phyloP scores from a whole-genome alignment of 768 basidiomycete genomes.

The Leccinum ochraceum region DNA sequence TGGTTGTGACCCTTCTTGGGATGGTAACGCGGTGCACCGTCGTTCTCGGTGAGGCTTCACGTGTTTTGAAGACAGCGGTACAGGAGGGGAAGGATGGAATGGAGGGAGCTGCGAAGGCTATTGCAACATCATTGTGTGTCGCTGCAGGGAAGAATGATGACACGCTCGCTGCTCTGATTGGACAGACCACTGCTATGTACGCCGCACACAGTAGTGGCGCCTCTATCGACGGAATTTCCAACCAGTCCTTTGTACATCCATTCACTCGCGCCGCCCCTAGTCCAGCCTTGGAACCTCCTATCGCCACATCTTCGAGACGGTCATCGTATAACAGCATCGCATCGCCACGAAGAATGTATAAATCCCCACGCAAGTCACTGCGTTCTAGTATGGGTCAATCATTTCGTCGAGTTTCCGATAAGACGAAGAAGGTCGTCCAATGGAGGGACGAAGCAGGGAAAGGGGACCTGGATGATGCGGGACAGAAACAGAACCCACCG shows the following conservation, averaged over 20 bases:
- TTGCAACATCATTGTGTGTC: conserved; percentile 51
- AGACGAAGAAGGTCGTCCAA: conserved; percentile 77
- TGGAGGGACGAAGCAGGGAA: conserved; percentile 89
- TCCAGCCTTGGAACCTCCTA: conserved; percentile 49
- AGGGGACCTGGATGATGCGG: conserved; percentile 72
- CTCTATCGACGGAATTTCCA: conserved; percentile 50
- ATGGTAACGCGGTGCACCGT: conserved; percentile 80
- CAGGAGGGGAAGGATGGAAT: conserved; percentile 38
- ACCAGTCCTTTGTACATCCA: conserved; percentile 42
- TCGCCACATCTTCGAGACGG: conserved; percentile 42
- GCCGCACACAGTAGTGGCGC: conserved; percentile 36
- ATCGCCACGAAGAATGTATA: conserved; percentile 52
- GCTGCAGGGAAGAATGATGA: conserved; percentile 71
- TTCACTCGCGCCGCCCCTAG: conserved; percentile 49
- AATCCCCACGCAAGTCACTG: conserved; percentile 71
- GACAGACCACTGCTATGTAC: conserved; percentile 66
- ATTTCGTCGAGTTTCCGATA: conserved; percentile 64
- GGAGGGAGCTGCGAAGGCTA: conserved; percentile 44
- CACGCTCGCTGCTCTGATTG: conserved; percentile 64
- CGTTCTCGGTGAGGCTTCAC: conserved; percentile 60
- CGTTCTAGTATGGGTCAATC: conserved; percentile 65
- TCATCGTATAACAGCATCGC: conserved; percentile 41
- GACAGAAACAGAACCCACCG: conserved; percentile 26
- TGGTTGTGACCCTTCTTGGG: conserved; percentile 71
- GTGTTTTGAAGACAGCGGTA: conserved; percentile 42